phyloP scores from a whole-genome alignment of 768 basidiomycete species.

The Nidula microcarpa region DNA sequence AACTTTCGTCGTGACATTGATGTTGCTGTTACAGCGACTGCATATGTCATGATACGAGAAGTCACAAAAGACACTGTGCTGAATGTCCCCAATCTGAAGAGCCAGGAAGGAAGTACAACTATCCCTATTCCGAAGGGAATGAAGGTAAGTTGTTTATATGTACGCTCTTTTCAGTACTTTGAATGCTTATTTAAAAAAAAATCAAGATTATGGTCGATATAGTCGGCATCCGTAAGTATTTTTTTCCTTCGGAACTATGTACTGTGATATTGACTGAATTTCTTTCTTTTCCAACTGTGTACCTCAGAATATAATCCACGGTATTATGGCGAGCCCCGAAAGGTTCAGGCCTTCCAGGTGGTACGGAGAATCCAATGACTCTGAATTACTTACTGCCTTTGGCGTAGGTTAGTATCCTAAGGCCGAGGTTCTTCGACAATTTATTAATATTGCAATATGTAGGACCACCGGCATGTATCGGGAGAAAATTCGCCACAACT shows the following conservation, averaged over 20 bases:
- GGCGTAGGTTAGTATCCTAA: neutral
- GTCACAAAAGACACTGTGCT: conserved; percentile 20
- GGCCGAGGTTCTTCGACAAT: neutral
- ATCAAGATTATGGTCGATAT: neutral
- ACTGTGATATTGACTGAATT: neutral
- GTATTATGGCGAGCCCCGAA: neutral
- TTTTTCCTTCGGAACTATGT: too few relatives aligned
- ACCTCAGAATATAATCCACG: neutral
- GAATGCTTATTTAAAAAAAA: too few relatives aligned
- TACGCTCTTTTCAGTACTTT: too few relatives aligned
- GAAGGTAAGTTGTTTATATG: too few relatives aligned
- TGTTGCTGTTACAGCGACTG: too few relatives aligned
- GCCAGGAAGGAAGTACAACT: neutral
- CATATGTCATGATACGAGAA: conserved; percentile 20
- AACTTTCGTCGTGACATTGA: too few relatives aligned
- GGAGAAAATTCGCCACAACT: conserved; percentile 36
- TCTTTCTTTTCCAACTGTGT: neutral
- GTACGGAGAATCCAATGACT: neutral
- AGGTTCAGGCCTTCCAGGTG: neutral
- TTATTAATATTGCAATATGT: neutral
- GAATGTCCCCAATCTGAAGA: conserved; percentile 15
- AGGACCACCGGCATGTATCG: conserved; percentile 39
- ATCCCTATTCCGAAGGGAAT: neutral
- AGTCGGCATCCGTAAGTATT: neutral
- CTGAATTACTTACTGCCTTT: neutral